These are phyloP conservation scores for Naganishia cerealis DNA, from an alignment of 1,284 basidiomycete species.

Conservation along the genomic window DNA sequence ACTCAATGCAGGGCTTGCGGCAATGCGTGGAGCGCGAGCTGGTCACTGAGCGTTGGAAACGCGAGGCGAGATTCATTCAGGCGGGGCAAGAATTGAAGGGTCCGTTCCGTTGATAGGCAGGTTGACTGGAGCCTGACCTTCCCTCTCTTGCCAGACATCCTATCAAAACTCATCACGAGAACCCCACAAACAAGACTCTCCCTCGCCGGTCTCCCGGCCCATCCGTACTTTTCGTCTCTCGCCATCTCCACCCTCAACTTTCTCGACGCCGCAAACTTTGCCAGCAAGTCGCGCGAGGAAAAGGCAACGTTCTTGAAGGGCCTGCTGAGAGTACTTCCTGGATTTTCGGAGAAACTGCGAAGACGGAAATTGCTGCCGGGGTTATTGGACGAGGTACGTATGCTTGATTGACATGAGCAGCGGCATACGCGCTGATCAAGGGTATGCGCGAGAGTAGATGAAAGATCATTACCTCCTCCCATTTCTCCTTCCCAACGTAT, in stretches of 20 bases:
- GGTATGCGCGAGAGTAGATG: conserved; percentile 63
- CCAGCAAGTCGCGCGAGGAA: conserved; percentile 88
- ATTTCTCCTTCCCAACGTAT: conserved; percentile 97
- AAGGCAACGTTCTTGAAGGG: conserved; percentile 96
- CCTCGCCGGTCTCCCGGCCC: conserved; percentile 73
- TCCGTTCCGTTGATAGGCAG: conserved; percentile 32
- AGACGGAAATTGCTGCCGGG: conserved; percentile 90
- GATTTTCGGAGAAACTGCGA: conserved; percentile 82
- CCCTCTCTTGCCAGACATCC: conserved; percentile 61
- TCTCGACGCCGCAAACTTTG: conserved; percentile 91
- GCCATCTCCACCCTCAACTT: conserved; percentile 96
- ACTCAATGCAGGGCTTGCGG: conserved; percentile 74
- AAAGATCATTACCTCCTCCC: conserved; percentile 88
- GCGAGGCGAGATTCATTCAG: conserved; percentile 48
- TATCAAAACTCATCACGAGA: conserved; percentile 76
- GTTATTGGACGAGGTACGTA: conserved; percentile 80
- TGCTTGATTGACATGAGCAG: not conserved
- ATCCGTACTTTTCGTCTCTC: conserved; percentile 92
- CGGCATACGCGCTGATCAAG: not conserved
- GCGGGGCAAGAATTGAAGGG: conserved; percentile 49
- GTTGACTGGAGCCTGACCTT: conserved; percentile 6
- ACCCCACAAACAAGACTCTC: conserved; percentile 71
- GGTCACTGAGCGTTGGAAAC: conserved; percentile 50
- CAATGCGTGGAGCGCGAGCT: conserved; percentile 67
- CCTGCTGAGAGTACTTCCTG: conserved; percentile 73